Percentiles rank a stretch among this genome's conserved stretches.
phyloP scores from a whole-genome alignment of 495 filamentous ascomycete species.

The Evernia prunastri region DNA sequence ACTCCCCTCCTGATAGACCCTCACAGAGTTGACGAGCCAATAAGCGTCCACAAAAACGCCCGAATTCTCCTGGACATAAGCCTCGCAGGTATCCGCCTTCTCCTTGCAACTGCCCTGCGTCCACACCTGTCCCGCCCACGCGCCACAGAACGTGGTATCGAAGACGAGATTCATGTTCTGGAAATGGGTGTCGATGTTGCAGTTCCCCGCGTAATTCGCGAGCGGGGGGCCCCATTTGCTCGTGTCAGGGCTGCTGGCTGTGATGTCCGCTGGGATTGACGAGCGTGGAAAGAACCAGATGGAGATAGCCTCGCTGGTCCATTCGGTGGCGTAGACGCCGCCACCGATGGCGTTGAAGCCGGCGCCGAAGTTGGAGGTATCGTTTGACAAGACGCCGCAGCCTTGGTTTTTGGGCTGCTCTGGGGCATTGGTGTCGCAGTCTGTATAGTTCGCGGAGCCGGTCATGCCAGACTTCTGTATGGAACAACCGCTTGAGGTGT shows the following conservation, averaged over 20 bases:
- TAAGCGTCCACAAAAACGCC: constrained; percentile 19
- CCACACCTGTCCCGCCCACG: constrained; percentile 65
- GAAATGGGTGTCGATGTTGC: constrained; percentile 64
- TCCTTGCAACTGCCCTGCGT: constrained; percentile 8
- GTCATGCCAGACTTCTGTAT: constrained; percentile 25
- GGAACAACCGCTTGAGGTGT: constrained; percentile 55
- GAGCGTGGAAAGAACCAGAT: constrained; percentile 73
- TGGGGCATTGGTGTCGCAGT: constrained; percentile 21
- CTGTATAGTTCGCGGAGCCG: constrained; percentile 16
- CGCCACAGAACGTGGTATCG: constrained; percentile 81
- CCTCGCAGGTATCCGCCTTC: constrained; percentile 19
- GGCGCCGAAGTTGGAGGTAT: constrained; percentile 44
- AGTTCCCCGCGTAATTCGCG: constrained; percentile 54
- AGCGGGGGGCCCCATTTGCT: constrained; percentile 61
- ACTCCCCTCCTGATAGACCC: constrained; percentile 18
- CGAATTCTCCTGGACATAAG: constrained; percentile 12
- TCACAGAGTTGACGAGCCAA: constrained; percentile 23
- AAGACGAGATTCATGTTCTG: constrained; percentile 69
- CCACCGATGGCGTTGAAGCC: constrained; percentile 69
- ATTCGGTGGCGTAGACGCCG: constrained; percentile 74
- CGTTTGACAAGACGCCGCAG: constrained; percentile 29
- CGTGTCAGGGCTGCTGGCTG: constrained; percentile 53
- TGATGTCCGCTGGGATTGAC: constrained; percentile 54
- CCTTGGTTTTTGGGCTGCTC: constrained; percentile 34
- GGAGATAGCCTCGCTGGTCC: constrained; percentile 59